Percentiles rank a stretch among this genome's conserved stretches.
Conservation (phyloP, 148 eudicot genomes). For the Diospyros kaki region DNA sequence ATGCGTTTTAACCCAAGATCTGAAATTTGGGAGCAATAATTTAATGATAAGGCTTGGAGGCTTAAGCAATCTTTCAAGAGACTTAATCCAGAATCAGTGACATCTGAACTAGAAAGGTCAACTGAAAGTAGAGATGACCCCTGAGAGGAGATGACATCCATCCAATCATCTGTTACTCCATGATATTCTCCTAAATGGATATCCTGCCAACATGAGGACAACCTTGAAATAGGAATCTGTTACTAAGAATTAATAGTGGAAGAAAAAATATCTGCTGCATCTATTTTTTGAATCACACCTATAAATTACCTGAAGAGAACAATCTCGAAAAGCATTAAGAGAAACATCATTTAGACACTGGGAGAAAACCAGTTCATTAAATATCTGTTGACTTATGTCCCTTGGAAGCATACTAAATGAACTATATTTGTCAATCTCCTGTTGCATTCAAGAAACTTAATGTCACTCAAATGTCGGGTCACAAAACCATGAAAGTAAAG, state of each 20-base stretch:
- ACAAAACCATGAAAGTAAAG: not conserved
- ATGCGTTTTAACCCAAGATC: conserved; percentile 37
- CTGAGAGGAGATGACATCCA: conserved; percentile 53
- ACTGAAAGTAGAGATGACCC: conserved; percentile 48
- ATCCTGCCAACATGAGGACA: conserved; percentile 34
- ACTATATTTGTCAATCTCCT: conserved; percentile 41
- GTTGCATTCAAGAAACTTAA: conserved; percentile 6
- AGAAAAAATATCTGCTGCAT: not conserved
- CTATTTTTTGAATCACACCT: not conserved
- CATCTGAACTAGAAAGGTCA: conserved; percentile 50
- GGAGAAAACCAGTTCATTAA: conserved; percentile 43
- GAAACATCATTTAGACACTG: conserved; percentile 33
- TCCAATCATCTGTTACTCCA: conserved; percentile 47
- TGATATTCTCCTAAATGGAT: conserved; percentile 45
- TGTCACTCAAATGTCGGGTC: not conserved
- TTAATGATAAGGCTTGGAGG: conserved; percentile 36
- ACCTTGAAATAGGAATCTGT: not conserved
- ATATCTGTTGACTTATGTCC: conserved; percentile 55
- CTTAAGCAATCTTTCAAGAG: conserved; percentile 40
- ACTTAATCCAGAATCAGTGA: conserved; percentile 45
- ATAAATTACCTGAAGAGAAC: conserved; percentile 46
- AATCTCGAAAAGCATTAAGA: conserved; percentile 52
- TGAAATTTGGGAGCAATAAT: conserved; percentile 50
- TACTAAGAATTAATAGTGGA: not conserved
- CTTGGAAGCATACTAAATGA: conserved; percentile 50